phyloP scores from a whole-genome alignment of 2,329 filamentous ascomycete genomes.

The Graphium sp. region DNA sequence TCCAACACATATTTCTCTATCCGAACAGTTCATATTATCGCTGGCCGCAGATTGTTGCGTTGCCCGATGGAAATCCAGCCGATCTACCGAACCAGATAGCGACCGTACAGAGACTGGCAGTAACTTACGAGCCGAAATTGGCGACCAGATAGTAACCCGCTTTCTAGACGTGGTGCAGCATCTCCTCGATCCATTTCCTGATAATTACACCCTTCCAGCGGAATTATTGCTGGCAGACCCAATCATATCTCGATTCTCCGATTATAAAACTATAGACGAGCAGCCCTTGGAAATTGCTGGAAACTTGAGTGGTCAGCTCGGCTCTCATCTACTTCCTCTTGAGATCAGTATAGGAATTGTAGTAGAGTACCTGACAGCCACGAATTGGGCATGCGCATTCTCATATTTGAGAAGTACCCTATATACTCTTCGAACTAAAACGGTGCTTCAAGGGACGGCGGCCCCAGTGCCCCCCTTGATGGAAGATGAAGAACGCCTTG shows the following conservation, averaged over 20 bases:
- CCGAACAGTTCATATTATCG: constrained; percentile 47
- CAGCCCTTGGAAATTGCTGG: no score
- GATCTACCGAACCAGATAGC: no score
- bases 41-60: constrained; percentile 49
- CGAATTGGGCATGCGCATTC: constrained; percentile 43
- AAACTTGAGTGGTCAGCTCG: no score
- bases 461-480: constrained; percentile 15
- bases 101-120: no score
- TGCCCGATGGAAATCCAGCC: constrained; percentile 36
- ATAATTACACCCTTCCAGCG: constrained; percentile 37
- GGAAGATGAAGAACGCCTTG: constrained; percentile 31
- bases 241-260: no score
- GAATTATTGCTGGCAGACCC: constrained; percentile 33
- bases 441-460: constrained; percentile 18
- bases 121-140: no score
- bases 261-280: no score
- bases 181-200: constrained; percentile 41
- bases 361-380: constrained; percentile 47
- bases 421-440: constrained; percentile 28
- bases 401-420: constrained; percentile 38
- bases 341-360: constrained; percentile 37
- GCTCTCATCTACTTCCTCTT: no score
- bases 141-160: constrained; percentile 32
- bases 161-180: constrained; percentile 37
- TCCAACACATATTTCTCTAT: constrained; percentile 42